A percentile compares a stretch with the other conserved stretches of the same genome.
Evolutionary conservation across 2,329 filamentous ascomycete species (phyloP).

Genomic region (Aureobasidium namibiae): DNA sequence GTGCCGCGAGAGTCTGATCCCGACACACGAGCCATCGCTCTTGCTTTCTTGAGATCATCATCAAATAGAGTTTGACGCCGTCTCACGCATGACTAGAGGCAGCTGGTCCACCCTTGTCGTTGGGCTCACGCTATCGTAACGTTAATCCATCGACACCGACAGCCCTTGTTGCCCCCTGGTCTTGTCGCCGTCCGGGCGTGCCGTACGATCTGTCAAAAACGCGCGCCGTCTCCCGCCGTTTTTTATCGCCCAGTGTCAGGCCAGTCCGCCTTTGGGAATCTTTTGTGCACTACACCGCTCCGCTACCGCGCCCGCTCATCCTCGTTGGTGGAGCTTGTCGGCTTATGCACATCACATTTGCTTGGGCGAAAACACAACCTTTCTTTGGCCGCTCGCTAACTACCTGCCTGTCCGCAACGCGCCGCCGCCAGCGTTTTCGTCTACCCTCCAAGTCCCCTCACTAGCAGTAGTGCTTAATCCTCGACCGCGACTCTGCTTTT

Average conservation of each 20-base stretch:
- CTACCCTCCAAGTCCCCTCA: slow-evolving; percentile 14
- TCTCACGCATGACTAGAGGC: slow-evolving; percentile 8
- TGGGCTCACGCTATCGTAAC: slow-evolving; percentile 10
- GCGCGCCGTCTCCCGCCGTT: slow-evolving; percentile 10
- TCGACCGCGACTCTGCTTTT: slow-evolving; percentile 17
- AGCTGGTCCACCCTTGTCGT: slow-evolving; percentile 1
- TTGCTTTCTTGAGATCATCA: background rate
- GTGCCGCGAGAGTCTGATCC: slow-evolving; percentile 2
- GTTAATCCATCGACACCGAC: background rate
- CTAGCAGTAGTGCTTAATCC: slow-evolving; percentile 22
- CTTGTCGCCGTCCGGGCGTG: slow-evolving; percentile 8
- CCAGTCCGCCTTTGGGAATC: slow-evolving; percentile 10
- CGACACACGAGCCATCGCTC: slow-evolving; percentile 5
- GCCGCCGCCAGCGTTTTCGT: slow-evolving; percentile 26
- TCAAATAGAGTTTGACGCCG: slow-evolving; percentile 12
- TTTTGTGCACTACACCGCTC: slow-evolving; percentile 15
- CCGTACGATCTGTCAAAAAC: slow-evolving; percentile 13
- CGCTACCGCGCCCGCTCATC: slow-evolving; percentile 24
- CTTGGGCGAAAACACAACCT: slow-evolving; percentile 30
- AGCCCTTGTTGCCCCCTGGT: background rate
- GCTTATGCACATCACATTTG: slow-evolving; percentile 41
- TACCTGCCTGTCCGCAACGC: slow-evolving; percentile 23
- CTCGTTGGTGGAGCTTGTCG: slow-evolving; percentile 24
- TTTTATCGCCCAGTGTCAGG: slow-evolving; percentile 8
- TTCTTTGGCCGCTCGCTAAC: slow-evolving; percentile 24